phyloP scores from a whole-genome alignment of 257 asterid genomes.

The Eustoma russellianum region DNA sequence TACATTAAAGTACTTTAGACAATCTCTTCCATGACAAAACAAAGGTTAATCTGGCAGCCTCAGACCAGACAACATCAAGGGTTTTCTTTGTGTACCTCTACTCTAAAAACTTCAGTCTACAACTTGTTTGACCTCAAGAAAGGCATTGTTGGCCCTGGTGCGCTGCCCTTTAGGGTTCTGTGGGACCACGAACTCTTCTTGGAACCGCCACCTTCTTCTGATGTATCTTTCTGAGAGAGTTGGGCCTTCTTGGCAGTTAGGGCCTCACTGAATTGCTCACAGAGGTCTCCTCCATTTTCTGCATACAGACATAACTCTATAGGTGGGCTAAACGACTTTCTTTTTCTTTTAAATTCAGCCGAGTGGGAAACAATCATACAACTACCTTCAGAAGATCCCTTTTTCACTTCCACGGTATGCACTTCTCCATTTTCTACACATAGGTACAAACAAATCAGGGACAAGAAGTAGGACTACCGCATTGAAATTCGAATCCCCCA shows the following conservation, averaged over 20 bases:
- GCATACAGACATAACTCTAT: slow-evolving; percentile 6
- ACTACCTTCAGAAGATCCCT: no score
- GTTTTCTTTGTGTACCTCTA: background rate
- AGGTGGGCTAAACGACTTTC: no score
- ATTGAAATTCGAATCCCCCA: no score
- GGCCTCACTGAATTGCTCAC: slow-evolving; percentile 68
- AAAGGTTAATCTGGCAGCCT: background rate
- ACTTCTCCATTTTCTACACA: no score
- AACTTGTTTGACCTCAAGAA: slow-evolving; percentile 49
- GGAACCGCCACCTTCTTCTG: slow-evolving; percentile 31
- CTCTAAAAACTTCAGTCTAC: background rate
- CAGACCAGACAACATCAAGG: background rate
- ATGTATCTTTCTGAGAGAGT: slow-evolving; percentile 29
- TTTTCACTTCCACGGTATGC: no score
- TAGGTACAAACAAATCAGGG: no score
- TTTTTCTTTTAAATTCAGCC: no score
- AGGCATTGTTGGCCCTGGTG: slow-evolving; percentile 71
- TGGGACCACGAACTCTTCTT: slow-evolving; percentile 45
- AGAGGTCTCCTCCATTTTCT: slow-evolving; percentile 37
- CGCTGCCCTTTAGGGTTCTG: slow-evolving; percentile 56
- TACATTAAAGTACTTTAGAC: background rate
- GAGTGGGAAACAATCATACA: no score
- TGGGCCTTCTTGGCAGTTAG: slow-evolving; percentile 56
- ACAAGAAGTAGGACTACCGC: no score
- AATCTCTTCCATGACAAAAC: background rate